phyloP scores from a whole-genome alignment of 1,139 yeast species.

The Kodamaea sp. region DNA sequence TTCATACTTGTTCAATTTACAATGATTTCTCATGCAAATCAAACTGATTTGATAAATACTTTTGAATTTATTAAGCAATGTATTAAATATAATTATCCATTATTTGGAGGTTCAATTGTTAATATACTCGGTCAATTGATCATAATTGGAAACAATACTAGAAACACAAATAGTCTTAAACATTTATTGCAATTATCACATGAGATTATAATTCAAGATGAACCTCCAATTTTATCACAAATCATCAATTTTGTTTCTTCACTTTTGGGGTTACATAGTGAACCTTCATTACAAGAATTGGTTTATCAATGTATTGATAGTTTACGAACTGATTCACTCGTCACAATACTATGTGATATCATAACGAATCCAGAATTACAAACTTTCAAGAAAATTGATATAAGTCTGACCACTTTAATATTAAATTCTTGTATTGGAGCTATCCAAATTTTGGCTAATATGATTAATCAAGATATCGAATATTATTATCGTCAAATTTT shows the following conservation, averaged over 20 bases:
- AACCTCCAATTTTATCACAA: conserved; percentile 42
- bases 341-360: conserved; percentile 23
- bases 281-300: conserved; percentile 33
- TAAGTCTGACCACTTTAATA: conserved; percentile 5
- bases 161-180: conserved; percentile 36
- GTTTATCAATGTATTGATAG: conserved; percentile 33
- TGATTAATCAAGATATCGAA: conserved; percentile 20
- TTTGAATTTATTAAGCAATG: conserved; percentile 41
- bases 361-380: conserved; percentile 27
- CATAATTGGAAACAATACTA: conserved; percentile 41
- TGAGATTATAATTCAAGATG: conserved; percentile 45
- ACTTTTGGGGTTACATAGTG: conserved; percentile 43
- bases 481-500: conserved; percentile 23
- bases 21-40: not conserved
- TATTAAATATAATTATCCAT: conserved; percentile 41
- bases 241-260: conserved; percentile 49
- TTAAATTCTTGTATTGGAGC: conserved; percentile 51
- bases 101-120: conserved; percentile 36
- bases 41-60: conserved; percentile 19
- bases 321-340: conserved; percentile 20
- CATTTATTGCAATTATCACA: conserved; percentile 45
- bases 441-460: conserved; percentile 25
- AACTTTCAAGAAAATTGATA: conserved; percentile 10
- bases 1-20: conserved; percentile 2
- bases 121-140: conserved; percentile 50